Evolutionary conservation across 108 stramenopile genomes (phyloP).

Genomic region (Craspedostauros australis): DNA sequence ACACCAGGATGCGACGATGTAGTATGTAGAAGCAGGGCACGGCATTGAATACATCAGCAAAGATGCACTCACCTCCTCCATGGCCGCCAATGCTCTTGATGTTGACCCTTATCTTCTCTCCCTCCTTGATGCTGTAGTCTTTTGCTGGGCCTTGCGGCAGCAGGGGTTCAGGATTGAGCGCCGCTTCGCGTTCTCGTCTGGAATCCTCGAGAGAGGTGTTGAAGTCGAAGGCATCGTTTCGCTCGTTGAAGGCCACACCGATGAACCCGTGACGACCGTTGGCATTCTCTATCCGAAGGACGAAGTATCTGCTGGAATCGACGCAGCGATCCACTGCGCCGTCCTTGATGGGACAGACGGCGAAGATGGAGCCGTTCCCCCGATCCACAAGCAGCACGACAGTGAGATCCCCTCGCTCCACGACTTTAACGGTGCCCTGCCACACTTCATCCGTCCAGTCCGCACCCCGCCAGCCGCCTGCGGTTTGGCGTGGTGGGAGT

Average conservation of each 20-base stretch:
- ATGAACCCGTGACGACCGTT: constrained; percentile 94
- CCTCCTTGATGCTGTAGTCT: constrained; percentile 90
- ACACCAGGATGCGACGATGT: neutral
- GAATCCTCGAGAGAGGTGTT: constrained; percentile 92
- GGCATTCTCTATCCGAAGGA: constrained; percentile 87
- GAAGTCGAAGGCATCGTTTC: constrained; percentile 98
- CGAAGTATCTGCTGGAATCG: constrained; percentile 89
- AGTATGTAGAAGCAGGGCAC: neutral
- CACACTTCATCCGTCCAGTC: constrained; percentile 89
- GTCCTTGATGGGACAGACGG: constrained; percentile 79
- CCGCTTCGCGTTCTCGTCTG: constrained; percentile 65
- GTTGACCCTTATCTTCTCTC: constrained; percentile 44
- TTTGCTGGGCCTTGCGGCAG: constrained; percentile 31
- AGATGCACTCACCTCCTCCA: constrained; percentile 11
- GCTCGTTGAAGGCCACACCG: constrained; percentile 95
- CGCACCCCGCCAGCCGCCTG: constrained; percentile 84
- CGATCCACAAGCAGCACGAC: constrained; percentile 74
- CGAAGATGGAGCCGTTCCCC: constrained; percentile 69
- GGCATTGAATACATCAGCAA: neutral
- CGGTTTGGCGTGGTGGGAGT: constrained; percentile 67
- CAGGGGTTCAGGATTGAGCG: constrained; percentile 34
- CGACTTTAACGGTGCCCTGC: constrained; percentile 88
- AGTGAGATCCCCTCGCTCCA: constrained; percentile 75
- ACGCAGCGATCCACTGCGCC: constrained; percentile 86
- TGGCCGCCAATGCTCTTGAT: constrained; percentile 23